Evolutionary conservation across 495 filamentous ascomycete species (phyloP).

Genomic region (Penicillium alfredii): DNA sequence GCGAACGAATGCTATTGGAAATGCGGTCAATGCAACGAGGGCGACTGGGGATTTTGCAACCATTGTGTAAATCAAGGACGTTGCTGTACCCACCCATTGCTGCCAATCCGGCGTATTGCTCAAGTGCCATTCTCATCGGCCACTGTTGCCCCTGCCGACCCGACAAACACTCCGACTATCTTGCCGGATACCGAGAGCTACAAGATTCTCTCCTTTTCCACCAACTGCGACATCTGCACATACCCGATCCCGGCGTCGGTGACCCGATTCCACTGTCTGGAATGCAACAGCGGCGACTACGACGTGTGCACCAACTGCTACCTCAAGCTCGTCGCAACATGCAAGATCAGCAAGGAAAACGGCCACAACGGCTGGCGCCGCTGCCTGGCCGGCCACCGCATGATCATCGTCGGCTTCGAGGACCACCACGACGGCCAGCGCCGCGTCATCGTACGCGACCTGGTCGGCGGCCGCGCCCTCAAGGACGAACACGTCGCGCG

Average conservation of each 20-base stretch:
- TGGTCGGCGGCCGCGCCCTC: constrained; percentile 65
- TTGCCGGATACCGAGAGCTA: constrained; percentile 38
- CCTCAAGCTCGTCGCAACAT: constrained; percentile 49
- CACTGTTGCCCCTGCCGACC: constrained; percentile 17
- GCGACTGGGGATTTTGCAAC: constrained; percentile 88
- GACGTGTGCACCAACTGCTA: constrained; percentile 80
- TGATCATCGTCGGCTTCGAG: constrained; percentile 71
- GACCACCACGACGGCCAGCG: constrained; percentile 53
- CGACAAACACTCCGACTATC: constrained; percentile 15
- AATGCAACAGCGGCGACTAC: constrained; percentile 69
- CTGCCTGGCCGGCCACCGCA: constrained; percentile 73
- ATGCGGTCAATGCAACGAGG: constrained; percentile 77
- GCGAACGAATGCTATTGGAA: constrained; percentile 79
- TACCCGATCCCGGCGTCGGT: constrained; percentile 61
- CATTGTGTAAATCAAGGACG: constrained; percentile 69
- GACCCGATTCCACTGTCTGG: constrained; percentile 67
- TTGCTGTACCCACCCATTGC: constrained; percentile 70
- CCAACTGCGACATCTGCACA: constrained; percentile 68
- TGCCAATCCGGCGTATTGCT: constrained; percentile 53
- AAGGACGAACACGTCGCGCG: constrained; percentile 45
- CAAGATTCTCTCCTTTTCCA: constrained; percentile 59
- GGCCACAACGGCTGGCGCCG: constrained; percentile 74
- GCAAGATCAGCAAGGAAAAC: constrained; percentile 64
- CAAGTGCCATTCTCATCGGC: constrained; percentile 18
- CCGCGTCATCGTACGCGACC: constrained; percentile 53